A percentile compares a stretch with the other conserved stretches of the same genome.
Evolutionary conservation across 2,329 filamentous ascomycete species (phyloP).

Genomic region (Nothopassalora personata): DNA sequence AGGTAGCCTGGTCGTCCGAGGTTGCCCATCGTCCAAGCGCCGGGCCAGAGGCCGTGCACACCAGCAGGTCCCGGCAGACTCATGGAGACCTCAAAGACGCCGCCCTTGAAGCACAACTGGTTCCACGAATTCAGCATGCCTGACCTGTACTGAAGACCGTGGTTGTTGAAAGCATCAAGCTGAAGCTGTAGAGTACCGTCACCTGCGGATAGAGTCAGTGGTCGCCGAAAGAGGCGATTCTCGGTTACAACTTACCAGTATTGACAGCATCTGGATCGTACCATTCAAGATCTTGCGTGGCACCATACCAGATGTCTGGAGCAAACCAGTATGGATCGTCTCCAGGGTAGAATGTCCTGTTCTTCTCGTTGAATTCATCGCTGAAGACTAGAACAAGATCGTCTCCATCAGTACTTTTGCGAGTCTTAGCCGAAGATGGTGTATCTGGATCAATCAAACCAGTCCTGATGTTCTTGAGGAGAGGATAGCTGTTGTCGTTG

Average conservation of each 20-base stretch:
- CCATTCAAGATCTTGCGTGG: conserved; percentile 61
- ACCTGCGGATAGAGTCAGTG: conserved; percentile 7
- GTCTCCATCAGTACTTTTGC: conserved; percentile 54
- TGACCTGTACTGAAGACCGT: conserved; percentile 49
- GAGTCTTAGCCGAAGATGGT: conserved; percentile 52
- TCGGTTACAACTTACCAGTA: conserved; percentile 31
- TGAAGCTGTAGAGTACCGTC: conserved; percentile 48
- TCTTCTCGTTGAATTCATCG: conserved; percentile 64
- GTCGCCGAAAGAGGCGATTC: not conserved
- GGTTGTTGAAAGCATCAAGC: conserved; percentile 61
- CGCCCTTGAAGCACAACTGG: conserved; percentile 50
- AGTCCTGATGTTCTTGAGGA: conserved; percentile 45
- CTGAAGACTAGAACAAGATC: conserved; percentile 61
- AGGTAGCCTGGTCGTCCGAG: conserved; percentile 49
- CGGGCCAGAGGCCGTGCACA: conserved; percentile 49
- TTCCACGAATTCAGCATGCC: conserved; percentile 53
- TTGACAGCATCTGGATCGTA: conserved; percentile 46
- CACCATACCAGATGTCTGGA: conserved; percentile 67
- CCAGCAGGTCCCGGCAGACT: conserved; percentile 49
- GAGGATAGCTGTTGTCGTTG: conserved; percentile 44
- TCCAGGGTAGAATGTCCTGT: conserved; percentile 64
- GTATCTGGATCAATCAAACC: conserved; percentile 65
- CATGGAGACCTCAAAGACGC: conserved; percentile 49
- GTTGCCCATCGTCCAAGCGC: conserved; percentile 52
- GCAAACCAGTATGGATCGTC: conserved; percentile 66